Evolutionary conservation across 1,284 basidiomycete genomes (phyloP), one percentile per base, ranked within the genome.

Genomic region (Rhodotorula sp.): DNA sequence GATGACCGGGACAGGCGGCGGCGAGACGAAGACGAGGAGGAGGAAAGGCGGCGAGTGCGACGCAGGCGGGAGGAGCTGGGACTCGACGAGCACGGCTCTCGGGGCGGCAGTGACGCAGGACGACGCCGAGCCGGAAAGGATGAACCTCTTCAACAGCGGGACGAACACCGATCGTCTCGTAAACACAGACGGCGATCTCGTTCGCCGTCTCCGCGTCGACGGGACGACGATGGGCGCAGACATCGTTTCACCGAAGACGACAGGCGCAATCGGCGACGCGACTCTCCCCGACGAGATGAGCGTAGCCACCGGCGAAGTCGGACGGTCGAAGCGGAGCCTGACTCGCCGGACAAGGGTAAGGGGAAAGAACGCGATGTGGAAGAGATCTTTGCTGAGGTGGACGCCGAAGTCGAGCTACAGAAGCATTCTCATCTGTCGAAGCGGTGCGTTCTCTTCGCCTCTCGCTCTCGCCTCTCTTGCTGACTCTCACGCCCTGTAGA

Each of bases 401-500:
- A 67, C 24, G 39, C n/a, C 11, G 65, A 70, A 29, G n/a, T 59
- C 10, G 3, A 22, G 30, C 54, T 30, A 9, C 55, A 39, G 24
- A 8, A 27, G 3, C 24, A 29, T 24, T 24, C 49, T 39, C 39
- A n/a, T 9, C 13, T 11, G 27, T 6, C 34, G 2, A 69, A 64
- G 34, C 44, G 64, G 61, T 66, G n/a, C 53, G 56, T 52, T 20
- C 39, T 30, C 57, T n/a, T 27, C 29, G 53, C 47, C 29, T 39
- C 15, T 29, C n/a, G 2, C n/a, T n/a, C 24, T 20, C 34, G n/a
- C 9, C 27, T 2, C 27, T 2, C 44, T 9, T 36, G 4, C 1
- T 0, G 39, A 27, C 24, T 29, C 11, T 56, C 59, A 11, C 11
- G 17, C 81, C 81, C 30, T 81, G 82, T 13, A 81, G 83, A n/a